Evolutionary conservation across 306 rosid species (phyloP), one percentile per base, ranked within the genome.

Genomic region (Cucurbita maxima): DNA sequence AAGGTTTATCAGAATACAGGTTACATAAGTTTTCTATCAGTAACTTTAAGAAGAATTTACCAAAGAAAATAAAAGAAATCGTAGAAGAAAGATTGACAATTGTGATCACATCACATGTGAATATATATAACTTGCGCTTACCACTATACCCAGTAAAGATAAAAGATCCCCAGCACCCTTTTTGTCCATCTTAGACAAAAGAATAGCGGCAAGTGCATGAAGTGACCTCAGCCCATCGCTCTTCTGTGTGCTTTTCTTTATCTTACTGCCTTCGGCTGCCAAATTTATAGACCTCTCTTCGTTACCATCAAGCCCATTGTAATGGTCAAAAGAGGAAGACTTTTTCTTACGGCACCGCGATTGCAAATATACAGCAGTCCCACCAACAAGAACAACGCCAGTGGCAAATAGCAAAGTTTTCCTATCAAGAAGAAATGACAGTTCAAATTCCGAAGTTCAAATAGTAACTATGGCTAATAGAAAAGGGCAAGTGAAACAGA

Each of bases 381-480:
- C 99, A 13, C 99, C 96, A 78, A 90, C 95, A 69, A 84, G 82
- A 44, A 89, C 74, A 52, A 89, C 81, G 82, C 99, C 96, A 43
- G 98, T 86, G 64, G 98, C 96, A 78, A 95, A 86, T 40, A 95
- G 84, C 73, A 95, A 78, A 70, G 91, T 77, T 89, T 83, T 95
- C 88, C 99, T 95, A 88, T 19, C 71, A 54, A 57, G 66, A 44
- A 77, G 45, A 7, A 36, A 25, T 19, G 59, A 62, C 19, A 73
- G 37, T 71, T 50, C 22, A 45, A 64, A 34, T 68, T 5, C 59
- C 18, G 22, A 69, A 76, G n/a, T 69, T 47, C 13, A 2, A 70
- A 70, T 50, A 51, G 15, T 5, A 50, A 70, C 58, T 70, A 34
- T 70, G 74, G 59, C 38, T 68, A 44, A 13, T 4, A 68, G 37